Percentiles rank a stretch among this genome's conserved stretches.
phyloP scores from a whole-genome alignment of 768 basidiomycete genomes.

The Trametes cingulata region DNA sequence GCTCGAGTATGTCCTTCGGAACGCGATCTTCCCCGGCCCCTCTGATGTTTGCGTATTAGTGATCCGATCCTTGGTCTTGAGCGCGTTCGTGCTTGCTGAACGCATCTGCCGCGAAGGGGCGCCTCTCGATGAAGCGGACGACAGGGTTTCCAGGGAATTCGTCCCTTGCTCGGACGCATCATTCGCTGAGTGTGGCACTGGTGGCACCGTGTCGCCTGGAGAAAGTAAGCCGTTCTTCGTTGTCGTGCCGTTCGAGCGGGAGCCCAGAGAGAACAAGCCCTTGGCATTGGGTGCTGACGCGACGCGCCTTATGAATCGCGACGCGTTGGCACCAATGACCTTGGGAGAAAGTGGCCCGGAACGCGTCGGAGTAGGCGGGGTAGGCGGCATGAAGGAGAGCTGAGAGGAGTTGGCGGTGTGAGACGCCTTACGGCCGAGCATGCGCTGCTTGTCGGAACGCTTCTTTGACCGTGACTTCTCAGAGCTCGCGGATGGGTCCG shows the following conservation, averaged over 20 bases:
- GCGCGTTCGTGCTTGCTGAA: conserved; percentile 32
- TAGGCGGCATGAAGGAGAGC: conserved; percentile 44
- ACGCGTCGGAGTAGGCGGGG: conserved; percentile 37
- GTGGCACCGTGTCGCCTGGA: conserved; percentile 61
- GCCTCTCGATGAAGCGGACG: conserved; percentile 71
- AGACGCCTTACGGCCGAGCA: conserved; percentile 39
- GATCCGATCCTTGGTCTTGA: conserved; percentile 46
- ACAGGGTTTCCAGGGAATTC: conserved; percentile 76
- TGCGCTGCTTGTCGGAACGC: conserved; percentile 35
- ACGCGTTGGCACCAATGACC: conserved; percentile 70
- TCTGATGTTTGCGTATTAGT: conserved; percentile 44
- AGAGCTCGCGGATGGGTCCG: conserved; percentile 11
- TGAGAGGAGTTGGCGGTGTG: conserved; percentile 50
- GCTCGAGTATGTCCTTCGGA: conserved; percentile 94
- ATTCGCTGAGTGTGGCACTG: conserved; percentile 48
- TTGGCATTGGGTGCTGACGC: conserved; percentile 97
- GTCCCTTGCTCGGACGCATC: conserved; percentile 58
- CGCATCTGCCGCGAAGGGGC: conserved; percentile 45
- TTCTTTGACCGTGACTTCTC: conserved; percentile 27
- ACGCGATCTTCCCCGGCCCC: conserved; percentile 66
- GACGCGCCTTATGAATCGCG: conserved; percentile 91
- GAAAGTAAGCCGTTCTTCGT: conserved; percentile 81
- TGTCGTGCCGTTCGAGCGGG: conserved; percentile 53
- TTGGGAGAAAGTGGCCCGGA: conserved; percentile 64
- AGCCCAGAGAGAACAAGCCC: conserved; percentile 70